phyloP scores from a whole-genome alignment of 176 grass and related monocot genomes.

The Triticum monococcum region DNA sequence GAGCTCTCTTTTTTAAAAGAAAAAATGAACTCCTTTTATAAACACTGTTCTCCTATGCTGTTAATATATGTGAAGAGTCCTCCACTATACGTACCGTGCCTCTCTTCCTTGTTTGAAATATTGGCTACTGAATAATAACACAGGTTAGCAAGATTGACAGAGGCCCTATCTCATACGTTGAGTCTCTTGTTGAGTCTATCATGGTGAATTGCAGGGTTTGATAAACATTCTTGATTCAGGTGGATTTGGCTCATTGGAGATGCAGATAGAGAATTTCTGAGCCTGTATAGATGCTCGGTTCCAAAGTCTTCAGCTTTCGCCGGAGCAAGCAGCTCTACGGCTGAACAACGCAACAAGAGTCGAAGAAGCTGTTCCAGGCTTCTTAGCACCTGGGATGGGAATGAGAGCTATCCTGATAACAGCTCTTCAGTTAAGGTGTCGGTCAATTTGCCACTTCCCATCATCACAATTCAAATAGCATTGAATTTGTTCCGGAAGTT shows the following conservation, averaged over 20 bases:
- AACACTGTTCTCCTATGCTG: not conserved
- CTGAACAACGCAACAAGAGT: conserved; percentile 71
- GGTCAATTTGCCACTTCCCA: conserved; percentile 22
- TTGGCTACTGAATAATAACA: conserved; percentile 24
- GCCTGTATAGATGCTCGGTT: conserved; percentile 15
- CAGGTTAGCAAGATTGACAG: conserved; percentile 83
- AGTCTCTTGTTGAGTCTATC: conserved; percentile 92
- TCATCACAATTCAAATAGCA: conserved; percentile 13
- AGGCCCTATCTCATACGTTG: conserved; percentile 83
- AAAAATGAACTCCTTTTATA: not conserved
- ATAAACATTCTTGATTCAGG: conserved; percentile 97
- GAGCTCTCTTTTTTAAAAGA: not conserved
- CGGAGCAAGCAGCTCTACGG: conserved; percentile 86
- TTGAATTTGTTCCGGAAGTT: not conserved
- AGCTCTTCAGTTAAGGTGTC: conserved; percentile 84
- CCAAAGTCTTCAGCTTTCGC: conserved; percentile 65
- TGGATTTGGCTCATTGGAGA: conserved; percentile 95
- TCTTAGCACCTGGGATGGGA: conserved; percentile 68
- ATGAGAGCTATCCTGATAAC: conserved; percentile 85
- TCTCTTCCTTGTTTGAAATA: conserved; percentile 11
- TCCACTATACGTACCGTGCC: not conserved
- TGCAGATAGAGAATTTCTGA: conserved; percentile 65
- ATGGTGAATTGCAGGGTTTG: conserved; percentile 91
- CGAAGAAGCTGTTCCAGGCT: conserved; percentile 54
- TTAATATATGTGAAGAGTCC: not conserved